These are phyloP conservation scores for Huntiella omanensis DNA, from an alignment of 2,329 filamentous ascomycete species.

Conservation along the genomic window DNA sequence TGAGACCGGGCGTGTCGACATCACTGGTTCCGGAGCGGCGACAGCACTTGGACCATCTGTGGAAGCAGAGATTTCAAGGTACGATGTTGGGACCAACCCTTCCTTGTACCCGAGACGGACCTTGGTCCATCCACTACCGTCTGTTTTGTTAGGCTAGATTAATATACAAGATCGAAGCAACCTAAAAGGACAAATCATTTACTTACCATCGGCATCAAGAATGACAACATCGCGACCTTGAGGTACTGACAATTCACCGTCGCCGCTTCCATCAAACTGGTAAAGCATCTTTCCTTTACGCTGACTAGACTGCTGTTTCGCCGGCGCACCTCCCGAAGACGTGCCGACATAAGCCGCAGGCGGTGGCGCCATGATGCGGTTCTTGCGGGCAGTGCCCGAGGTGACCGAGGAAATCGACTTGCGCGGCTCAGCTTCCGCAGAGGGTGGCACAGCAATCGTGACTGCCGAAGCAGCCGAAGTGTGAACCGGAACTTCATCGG, in stretches of 20 bases:
- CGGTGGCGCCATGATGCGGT: conserved; percentile 71
- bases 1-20: conserved; percentile 51
- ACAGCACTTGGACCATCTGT: conserved; percentile 23
- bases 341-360: conserved; percentile 62
- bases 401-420: conserved; percentile 8
- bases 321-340: conserved; percentile 32
- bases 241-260: conserved; percentile 62
- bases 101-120: conserved; percentile 57
- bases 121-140: conserved; percentile 82
- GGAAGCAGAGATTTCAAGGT: conserved; percentile 49
- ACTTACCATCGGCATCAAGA: conserved; percentile 73
- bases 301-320: conserved; percentile 19
- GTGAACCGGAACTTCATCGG: conserved; percentile 25
- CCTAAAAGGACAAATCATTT: background rate
- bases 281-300: conserved; percentile 81
- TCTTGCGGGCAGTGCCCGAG: conserved; percentile 28
- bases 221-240: conserved; percentile 65
- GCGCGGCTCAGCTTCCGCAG: conserved; percentile 12
- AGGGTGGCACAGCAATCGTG: conserved; percentile 2
- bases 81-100: conserved; percentile 73
- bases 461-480: background rate
- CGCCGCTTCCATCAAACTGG: conserved; percentile 58
- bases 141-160: conserved; percentile 26
- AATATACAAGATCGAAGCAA: background rate
- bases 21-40: conserved; percentile 25